Evolutionary conservation across 2,329 filamentous ascomycete genomes (phyloP).

Genomic region (Triangularia setosa): DNA sequence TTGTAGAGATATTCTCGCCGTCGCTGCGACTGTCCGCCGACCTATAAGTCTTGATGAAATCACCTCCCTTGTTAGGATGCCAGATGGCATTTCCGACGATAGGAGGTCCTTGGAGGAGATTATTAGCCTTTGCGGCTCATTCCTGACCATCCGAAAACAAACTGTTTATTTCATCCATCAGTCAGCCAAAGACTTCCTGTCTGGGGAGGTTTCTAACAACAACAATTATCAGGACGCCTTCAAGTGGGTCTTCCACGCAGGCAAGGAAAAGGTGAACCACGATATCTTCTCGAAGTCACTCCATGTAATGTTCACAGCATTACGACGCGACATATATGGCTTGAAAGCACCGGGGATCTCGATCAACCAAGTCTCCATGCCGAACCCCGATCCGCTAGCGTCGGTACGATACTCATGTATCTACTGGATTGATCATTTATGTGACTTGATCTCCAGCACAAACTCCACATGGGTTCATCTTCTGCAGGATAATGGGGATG

Average conservation of each 20-base stretch:
- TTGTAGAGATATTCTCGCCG: too few relatives aligned
- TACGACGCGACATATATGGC: slow-evolving; percentile 25
- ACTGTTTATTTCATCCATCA: too few relatives aligned
- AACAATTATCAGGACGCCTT: slow-evolving; percentile 6
- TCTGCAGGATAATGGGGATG: neutral
- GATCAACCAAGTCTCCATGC: slow-evolving; percentile 7
- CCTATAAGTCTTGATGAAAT: too few relatives aligned
- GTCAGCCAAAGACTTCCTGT: too few relatives aligned
- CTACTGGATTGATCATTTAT: slow-evolving; percentile 17
- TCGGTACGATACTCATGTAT: slow-evolving; percentile 19
- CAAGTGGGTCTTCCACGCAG: slow-evolving; percentile 11
- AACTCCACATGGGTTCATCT: neutral
- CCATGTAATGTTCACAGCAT: slow-evolving; percentile 11
- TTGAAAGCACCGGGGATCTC: slow-evolving; percentile 8
- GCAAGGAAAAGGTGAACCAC: slow-evolving; percentile 11
- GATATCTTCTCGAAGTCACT: slow-evolving; percentile 17
- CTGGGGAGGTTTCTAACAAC: too few relatives aligned
- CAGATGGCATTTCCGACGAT: too few relatives aligned
- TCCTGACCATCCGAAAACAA: too few relatives aligned
- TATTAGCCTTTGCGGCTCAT: too few relatives aligned
- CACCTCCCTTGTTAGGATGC: too few relatives aligned
- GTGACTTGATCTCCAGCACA: neutral
- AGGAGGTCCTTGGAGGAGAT: too few relatives aligned
- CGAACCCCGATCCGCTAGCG: slow-evolving; percentile 14
- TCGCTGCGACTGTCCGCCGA: too few relatives aligned